Conservation (phyloP, 1,284 basidiomycete species). For the Inonotus hispidus region DNA sequence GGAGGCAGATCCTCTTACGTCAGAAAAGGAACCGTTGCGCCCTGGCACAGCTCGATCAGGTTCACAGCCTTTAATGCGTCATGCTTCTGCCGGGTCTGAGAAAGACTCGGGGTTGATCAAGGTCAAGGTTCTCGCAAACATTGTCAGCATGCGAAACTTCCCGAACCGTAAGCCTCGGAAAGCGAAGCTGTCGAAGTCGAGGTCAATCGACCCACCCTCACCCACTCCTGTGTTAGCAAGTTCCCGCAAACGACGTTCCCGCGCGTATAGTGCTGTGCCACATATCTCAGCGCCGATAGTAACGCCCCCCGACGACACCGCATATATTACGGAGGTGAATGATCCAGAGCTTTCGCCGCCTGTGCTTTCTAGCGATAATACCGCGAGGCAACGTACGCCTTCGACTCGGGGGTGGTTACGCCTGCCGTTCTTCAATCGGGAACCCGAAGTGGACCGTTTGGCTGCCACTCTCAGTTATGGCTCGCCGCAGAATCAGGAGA, state of each 20-base stretch:
- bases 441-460: not conserved
- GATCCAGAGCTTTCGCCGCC: not conserved
- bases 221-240: not conserved
- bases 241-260: not conserved
- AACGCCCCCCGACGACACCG: not conserved
- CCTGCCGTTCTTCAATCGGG: constrained; percentile 9
- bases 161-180: constrained; percentile 1
- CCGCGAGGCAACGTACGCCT: not conserved
- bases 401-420: constrained; percentile 5
- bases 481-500: constrained; percentile 2
- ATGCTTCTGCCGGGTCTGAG: not conserved
- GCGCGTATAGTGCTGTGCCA: constrained; percentile 5
- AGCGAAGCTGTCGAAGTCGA: constrained; percentile 10
- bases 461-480: not conserved
- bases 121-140: constrained; percentile 4
- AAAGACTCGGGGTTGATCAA: not conserved
- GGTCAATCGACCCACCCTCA: constrained; percentile 9
- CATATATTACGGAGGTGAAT: not conserved
- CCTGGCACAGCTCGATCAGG: constrained; percentile 3
- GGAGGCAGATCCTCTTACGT: not conserved
- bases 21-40: not conserved
- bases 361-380: not conserved
- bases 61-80: not conserved
- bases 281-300: constrained; percentile 8
- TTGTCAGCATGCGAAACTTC: not conserved